Conservation (phyloP, 1,284 basidiomycete species). For the Apiotrichum veenhuisii region DNA sequence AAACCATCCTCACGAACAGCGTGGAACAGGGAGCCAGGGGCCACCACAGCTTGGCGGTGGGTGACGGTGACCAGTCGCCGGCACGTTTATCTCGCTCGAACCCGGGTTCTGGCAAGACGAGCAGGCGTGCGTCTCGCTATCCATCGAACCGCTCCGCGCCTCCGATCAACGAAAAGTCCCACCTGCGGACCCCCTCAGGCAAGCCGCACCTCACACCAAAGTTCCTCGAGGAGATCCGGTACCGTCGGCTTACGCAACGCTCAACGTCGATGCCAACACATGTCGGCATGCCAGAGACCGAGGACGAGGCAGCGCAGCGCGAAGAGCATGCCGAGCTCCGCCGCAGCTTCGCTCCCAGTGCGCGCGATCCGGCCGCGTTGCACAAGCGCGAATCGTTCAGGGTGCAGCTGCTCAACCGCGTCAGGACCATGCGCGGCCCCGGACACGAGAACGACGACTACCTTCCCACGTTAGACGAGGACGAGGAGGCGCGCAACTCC, state of each 20-base stretch:
- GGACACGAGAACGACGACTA: conserved; percentile 19
- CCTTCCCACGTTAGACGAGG: conserved; percentile 48
- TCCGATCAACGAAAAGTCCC: conserved; percentile 44
- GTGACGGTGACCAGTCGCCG: conserved; percentile 22
- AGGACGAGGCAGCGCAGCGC: conserved; percentile 39
- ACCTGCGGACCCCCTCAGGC: conserved; percentile 25
- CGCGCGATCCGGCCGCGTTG: neutral
- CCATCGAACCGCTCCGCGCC: conserved; percentile 17
- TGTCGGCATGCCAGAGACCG: conserved; percentile 18
- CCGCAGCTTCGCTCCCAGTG: neutral
- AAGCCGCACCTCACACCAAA: conserved; percentile 37
- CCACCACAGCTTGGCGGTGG: neutral
- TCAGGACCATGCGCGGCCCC: conserved; percentile 11
- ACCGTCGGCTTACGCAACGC: conserved; percentile 31
- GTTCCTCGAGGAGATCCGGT: conserved; percentile 47
- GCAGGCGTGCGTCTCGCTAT: conserved; percentile 28
- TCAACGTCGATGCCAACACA: conserved; percentile 33
- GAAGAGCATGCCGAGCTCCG: conserved; percentile 29
- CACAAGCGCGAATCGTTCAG: conserved; percentile 13
- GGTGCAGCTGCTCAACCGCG: conserved; percentile 19
- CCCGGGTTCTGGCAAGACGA: neutral
- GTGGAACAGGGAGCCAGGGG: conserved; percentile 51
- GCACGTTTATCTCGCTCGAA: conserved; percentile 6
- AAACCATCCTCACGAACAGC: conserved; percentile 71
- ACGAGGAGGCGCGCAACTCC: conserved; percentile 25